These are phyloP conservation scores for Heterobasidion occidentale DNA, from an alignment of 1,284 basidiomycete genomes.

Conservation along the genomic window DNA sequence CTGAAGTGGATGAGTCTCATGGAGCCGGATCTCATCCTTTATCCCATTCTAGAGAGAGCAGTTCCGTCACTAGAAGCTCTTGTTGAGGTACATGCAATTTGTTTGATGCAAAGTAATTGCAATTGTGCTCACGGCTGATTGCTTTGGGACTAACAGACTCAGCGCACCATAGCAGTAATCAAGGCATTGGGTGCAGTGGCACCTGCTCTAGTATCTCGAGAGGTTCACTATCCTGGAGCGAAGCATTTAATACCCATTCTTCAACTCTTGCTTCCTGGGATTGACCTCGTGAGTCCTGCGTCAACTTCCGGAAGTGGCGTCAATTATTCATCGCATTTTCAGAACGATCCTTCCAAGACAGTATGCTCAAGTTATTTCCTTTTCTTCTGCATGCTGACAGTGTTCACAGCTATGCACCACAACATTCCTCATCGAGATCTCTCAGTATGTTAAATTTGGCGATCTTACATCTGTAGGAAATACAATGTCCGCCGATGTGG, in stretches of 20 bases:
- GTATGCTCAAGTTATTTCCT: constrained; percentile 27
- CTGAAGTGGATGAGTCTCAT: constrained; percentile 73
- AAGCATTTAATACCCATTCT: constrained; percentile 80
- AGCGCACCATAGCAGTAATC: constrained; percentile 80
- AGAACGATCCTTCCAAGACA: constrained; percentile 91
- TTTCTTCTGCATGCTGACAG: constrained; percentile 3
- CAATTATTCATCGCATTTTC: not conserved
- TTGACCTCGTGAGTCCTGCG: constrained; percentile 54
- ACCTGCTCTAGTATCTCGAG: constrained; percentile 70
- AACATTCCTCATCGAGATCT: constrained; percentile 70
- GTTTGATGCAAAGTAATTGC: not conserved
- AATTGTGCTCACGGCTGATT: not conserved
- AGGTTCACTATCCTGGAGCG: constrained; percentile 73
- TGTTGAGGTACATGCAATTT: constrained; percentile 51
- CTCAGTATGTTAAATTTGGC: constrained; percentile 77
- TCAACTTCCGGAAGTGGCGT: not conserved
- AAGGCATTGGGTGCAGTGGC: constrained; percentile 79
- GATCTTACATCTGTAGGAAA: constrained; percentile 42
- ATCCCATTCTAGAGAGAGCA: constrained; percentile 80
- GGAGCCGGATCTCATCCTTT: constrained; percentile 85
- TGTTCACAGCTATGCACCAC: constrained; percentile 56
- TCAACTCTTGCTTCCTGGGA: constrained; percentile 82
- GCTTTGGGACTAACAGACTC: constrained; percentile 42
- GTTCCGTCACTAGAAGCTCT: constrained; percentile 82
- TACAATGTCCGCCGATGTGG: constrained; percentile 11